phyloP scores from a whole-genome alignment of 306 rosid species.

The Cyclanthera cordifolia region DNA sequence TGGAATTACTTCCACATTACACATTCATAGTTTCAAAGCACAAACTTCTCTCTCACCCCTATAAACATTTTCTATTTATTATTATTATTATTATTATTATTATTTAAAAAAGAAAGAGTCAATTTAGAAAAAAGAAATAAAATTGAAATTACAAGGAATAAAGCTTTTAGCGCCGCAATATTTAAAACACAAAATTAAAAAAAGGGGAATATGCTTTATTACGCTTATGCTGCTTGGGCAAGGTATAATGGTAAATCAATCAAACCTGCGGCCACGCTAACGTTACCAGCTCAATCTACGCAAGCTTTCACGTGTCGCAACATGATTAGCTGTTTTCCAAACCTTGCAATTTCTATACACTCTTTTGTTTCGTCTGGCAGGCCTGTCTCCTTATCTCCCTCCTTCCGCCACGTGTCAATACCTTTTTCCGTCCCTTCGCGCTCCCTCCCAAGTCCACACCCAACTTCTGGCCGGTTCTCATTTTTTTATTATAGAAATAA shows the following conservation, averaged over 20 bases:
- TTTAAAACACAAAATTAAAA: background rate
- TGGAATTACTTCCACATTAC: constrained; percentile 12
- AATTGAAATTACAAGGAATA: background rate
- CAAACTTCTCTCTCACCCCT: background rate
- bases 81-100: too few species aligned
- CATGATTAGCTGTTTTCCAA: constrained; percentile 25
- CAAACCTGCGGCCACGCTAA: background rate
- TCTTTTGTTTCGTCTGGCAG: background rate
- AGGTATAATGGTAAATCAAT: background rate
- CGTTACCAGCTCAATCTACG: constrained; percentile 3
- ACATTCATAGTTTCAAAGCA: background rate
- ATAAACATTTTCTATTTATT: background rate
- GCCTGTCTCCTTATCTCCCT: too few species aligned
- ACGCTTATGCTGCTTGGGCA: background rate
- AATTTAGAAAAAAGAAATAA: background rate
- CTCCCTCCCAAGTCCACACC: too few species aligned
- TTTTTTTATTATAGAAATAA: too few species aligned
- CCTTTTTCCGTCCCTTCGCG: too few species aligned
- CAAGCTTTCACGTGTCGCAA: constrained; percentile 31
- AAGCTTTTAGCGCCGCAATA: constrained; percentile 6
- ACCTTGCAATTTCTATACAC: constrained; percentile 15
- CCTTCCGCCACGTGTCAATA: too few species aligned
- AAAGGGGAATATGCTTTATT: constrained; percentile 1
- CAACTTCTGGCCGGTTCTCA: too few species aligned
- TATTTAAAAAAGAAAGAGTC: background rate